These are phyloP conservation scores for Tolypocladium cylindrosporum DNA, from an alignment of 2,329 filamentous ascomycete species.

Conservation along the genomic window DNA sequence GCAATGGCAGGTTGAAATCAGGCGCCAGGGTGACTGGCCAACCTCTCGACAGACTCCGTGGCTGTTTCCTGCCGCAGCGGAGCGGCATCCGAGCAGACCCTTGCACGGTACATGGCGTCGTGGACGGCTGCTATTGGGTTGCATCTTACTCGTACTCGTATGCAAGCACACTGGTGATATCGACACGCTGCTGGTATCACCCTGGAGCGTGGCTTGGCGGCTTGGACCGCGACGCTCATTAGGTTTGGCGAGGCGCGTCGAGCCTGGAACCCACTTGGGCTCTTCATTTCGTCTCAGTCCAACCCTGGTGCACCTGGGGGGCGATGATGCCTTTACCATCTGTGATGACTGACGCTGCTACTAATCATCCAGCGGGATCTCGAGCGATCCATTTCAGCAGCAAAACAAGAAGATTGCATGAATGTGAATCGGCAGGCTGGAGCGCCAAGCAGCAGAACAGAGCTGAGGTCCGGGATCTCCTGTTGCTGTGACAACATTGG, in stretches of 20 bases:
- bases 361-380: neutral
- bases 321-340: neutral
- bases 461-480: neutral
- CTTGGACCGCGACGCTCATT: slow-evolving; percentile 1
- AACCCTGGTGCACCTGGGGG: neutral
- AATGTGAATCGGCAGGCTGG: neutral
- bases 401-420: neutral
- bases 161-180: neutral
- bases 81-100: neutral
- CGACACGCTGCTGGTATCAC: slow-evolving; percentile 2
- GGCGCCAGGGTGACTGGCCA: neutral
- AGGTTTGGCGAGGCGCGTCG: neutral
- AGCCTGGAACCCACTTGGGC: neutral
- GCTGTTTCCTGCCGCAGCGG: neutral
- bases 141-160: neutral
- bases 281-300: neutral
- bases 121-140: slow-evolving; percentile 22
- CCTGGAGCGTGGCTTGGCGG: neutral
- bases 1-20: neutral
- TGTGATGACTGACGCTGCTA: neutral
- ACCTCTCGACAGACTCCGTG: neutral
- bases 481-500: slow-evolving; percentile 15
- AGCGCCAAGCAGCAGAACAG: neutral
- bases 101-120: slow-evolving; percentile 13
- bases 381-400: neutral